These are phyloP conservation scores for apple (Malus domestica) DNA, from an alignment of 306 rosid genomes.

Conservation along the genomic window ASM211411v1 NC_041798.1:24192501-24193000, in stretches of 20 bases:
- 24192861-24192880: constrained; percentile 33
- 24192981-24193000: constrained; percentile 31
- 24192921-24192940: constrained; percentile 15
- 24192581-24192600: neutral
- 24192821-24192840: constrained; percentile 24
- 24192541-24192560: neutral
- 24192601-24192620: too few relatives aligned
- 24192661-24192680: neutral
- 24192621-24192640: neutral
- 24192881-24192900: constrained; percentile 34
- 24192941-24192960: constrained; percentile 31
- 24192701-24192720: too few relatives aligned
- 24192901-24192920: constrained; percentile 19
- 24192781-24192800: constrained; percentile 14
- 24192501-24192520: neutral
- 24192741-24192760: neutral
- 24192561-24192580: neutral
- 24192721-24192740: too few relatives aligned
- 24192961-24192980: constrained; percentile 32
- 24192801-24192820: constrained; percentile 29
- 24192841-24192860: constrained; percentile 30
- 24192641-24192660: too few relatives aligned
- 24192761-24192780: neutral
- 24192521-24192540: neutral
- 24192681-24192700: neutral